Evolutionary conservation across 2,329 filamentous ascomycete species (phyloP).

Genomic region (Scortechinia acanthostroma): DNA sequence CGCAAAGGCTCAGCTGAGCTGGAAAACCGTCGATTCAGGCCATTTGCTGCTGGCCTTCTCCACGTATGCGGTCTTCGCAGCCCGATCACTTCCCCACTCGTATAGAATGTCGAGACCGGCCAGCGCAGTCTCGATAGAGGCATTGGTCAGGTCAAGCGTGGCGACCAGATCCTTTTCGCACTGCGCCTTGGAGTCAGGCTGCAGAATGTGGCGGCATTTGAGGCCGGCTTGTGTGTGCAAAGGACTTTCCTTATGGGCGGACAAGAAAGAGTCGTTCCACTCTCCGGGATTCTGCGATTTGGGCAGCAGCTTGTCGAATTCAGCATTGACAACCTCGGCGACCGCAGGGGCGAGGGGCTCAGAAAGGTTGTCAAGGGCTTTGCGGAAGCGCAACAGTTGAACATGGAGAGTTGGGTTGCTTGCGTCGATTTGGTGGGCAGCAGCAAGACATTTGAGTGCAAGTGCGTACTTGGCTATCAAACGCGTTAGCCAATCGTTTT

Average conservation of each 20-base stretch:
- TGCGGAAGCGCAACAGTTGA: constrained; percentile 65
- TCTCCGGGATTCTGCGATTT: constrained; percentile 48
- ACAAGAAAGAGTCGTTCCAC: constrained; percentile 61
- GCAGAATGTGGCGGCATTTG: constrained; percentile 48
- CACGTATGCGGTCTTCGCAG: neutral
- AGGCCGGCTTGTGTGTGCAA: constrained; percentile 58
- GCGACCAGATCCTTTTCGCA: constrained; percentile 56
- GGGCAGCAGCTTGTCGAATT: constrained; percentile 51
- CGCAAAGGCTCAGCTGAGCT: neutral
- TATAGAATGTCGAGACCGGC: constrained; percentile 31
- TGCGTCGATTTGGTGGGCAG: constrained; percentile 62
- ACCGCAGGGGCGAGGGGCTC: constrained; percentile 59
- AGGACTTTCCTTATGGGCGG: constrained; percentile 53
- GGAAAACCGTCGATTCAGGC: neutral
- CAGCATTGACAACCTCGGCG: constrained; percentile 60
- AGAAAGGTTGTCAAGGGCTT: constrained; percentile 45
- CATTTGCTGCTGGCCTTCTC: neutral
- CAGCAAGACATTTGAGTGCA: constrained; percentile 77
- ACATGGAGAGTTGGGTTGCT: constrained; percentile 69
- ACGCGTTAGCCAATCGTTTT: neutral
- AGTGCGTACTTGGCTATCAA: constrained; percentile 74
- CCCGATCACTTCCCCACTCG: neutral
- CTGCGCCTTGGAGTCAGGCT: constrained; percentile 39
- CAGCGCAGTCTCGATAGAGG: constrained; percentile 47
- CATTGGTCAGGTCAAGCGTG: constrained; percentile 38